Base-by-base conservation (phyloP, 768 basidiomycete species). In the Mrakia gelida region DNA sequence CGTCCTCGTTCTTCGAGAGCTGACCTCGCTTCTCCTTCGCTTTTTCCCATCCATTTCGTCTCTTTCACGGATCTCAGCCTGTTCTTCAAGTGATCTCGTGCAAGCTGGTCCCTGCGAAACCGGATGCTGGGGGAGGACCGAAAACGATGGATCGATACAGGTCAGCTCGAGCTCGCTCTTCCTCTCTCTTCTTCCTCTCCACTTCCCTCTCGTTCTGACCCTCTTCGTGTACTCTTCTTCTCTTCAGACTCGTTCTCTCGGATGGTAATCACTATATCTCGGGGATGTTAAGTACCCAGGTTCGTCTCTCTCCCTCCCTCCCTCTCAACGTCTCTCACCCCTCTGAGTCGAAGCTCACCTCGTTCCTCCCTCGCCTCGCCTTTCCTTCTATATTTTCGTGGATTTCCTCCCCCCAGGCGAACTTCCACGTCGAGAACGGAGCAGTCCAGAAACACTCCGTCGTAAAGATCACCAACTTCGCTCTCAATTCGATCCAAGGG, bases 271-370 rank as follows among this genome's bases (percentile, higher is more conserved):
- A 92, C 80, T 97, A 92, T 84, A 87, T 92, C 67, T 96, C 98
- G 84, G 91, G 92, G 34, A 98, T 99, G 96, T 87, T 98, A 45
- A 92, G 94, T 5, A 98, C 95, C 26, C 0, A 92, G 93, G 82
- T 88, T 94, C 67, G 97, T 98, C 9, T 10, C 59, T n/a, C 38
- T 38, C 8, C 38, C 4, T 38, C 38, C 8, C 38, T 38, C 38
- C 8, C 4, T 59, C 59, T 26, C 59, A n/a, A n/a, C n/a, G n/a
- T 28, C 7, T 8, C 59, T 59, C 59, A 26, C 13, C 8, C 26
- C 26, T 28, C 59, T 16, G 23, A n/a, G 10, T 23, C 54, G 54
- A 56, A 56, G 54, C 54, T 56, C 54, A 56, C 59, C 49, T 59
- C n/a, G 10, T n/a, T 15, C 13, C 59, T 26, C 28, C 10, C n/a